Conservation (phyloP, 2,329 filamentous ascomycete species). For the Colletotrichum siamense region DNA sequence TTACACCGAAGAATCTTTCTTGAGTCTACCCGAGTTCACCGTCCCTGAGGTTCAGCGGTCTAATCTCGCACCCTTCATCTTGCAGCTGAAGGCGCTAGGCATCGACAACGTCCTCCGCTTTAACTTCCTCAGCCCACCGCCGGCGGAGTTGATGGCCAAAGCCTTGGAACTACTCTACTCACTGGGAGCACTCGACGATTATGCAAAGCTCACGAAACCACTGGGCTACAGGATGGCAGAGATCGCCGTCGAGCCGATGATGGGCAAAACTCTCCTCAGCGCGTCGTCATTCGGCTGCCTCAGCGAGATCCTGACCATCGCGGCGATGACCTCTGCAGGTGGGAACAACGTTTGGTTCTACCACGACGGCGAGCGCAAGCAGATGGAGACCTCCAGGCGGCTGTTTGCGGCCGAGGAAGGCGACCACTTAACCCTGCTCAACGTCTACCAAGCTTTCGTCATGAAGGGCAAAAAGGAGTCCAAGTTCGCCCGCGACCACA, state of each 20-base stretch:
- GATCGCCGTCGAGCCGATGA: conserved; percentile 92
- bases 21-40: conserved; percentile 71
- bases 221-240: conserved; percentile 93
- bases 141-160: conserved; percentile 82
- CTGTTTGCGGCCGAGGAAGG: conserved; percentile 93
- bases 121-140: conserved; percentile 85
- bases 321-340: conserved; percentile 90
- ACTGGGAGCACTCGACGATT: conserved; percentile 84
- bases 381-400: conserved; percentile 74
- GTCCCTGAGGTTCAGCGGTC: conserved; percentile 91
- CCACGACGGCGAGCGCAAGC: conserved; percentile 77
- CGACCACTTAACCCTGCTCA: conserved; percentile 90
- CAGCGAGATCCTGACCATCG: conserved; percentile 87
- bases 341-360: conserved; percentile 83
- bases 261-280: conserved; percentile 84
- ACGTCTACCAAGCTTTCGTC: conserved; percentile 90
- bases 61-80: conserved; percentile 84
- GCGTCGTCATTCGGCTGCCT: conserved; percentile 79
- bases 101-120: conserved; percentile 95
- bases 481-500: conserved; percentile 86
- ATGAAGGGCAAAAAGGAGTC: conserved; percentile 82
- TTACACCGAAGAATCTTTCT: conserved; percentile 80
- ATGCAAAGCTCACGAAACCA: conserved; percentile 88
- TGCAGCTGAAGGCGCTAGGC: conserved; percentile 93
- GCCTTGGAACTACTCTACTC: conserved; percentile 89